Base-by-base conservation (phyloP, 768 basidiomycete species). In the Pulveroboletus ravenelii region DNA sequence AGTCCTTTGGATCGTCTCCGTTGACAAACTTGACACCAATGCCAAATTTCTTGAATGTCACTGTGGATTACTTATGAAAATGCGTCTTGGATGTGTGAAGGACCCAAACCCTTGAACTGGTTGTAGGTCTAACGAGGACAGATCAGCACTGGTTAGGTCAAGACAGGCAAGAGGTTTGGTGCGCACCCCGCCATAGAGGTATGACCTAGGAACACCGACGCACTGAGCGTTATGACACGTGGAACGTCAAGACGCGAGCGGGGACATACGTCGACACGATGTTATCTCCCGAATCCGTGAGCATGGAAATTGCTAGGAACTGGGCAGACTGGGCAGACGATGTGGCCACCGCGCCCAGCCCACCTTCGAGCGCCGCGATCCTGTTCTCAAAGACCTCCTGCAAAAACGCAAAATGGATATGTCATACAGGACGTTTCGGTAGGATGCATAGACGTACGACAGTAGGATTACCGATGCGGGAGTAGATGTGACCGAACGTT, bases 361-460 rank as follows among this genome's bases (percentile, higher is more conserved):
- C 85, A 2, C 81, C 80, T 54, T 85, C 84, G 12, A 87, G 73
- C 0, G 80, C 79, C 0, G 85, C 77, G 2, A 86, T 78, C 5
- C 84, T 74, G 56, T 77, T 77, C 65, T 85, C 85, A 44, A 86
- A 83, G 3, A 85, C 75, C 36, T 84, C 81, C 80, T 79, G 10
- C 23, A 10, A 5, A 32, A 8, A 17, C 13, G 12, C 10, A 7
- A 14, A 17, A 17, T 1, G 17, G 20, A 23, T 4, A 23, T 3
- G 38, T 50, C 25, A 46, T 5, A 30, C 20, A 5, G 12, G 15
- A 27, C 0, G n/a, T 6, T 27, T 23, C 20, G 20, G 32, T n/a
- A 23, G 20, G 20, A 9, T 32, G 29, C 7, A 36, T 23, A 25
- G 18, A 71, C 78, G 48, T 55, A 81, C 80, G 31, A 76, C 70